phyloP scores from a whole-genome alignment of 176 grass and related monocot species.

The Rhipidocladum racemiflorum region DNA sequence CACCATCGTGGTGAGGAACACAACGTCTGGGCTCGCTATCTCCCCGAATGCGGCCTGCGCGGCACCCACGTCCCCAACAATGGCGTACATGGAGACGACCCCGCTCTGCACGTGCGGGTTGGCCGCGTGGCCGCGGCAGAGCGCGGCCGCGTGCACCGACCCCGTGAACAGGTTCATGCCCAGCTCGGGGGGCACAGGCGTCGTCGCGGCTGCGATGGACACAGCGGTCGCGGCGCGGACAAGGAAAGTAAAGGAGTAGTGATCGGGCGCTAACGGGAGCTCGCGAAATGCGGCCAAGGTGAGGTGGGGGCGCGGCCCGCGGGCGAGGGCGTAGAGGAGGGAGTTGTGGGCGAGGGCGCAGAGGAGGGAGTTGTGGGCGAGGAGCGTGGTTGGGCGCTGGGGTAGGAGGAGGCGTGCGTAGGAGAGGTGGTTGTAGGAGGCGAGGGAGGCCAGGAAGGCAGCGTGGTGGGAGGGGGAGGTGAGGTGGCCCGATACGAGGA shows the following conservation, averaged over 20 bases:
- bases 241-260: conserved; percentile 64
- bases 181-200: background rate
- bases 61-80: conserved; percentile 29
- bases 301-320: conserved; percentile 31
- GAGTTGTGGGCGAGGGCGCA: conserved; percentile 51
- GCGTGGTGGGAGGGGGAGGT: conserved; percentile 14
- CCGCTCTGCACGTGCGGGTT: conserved; percentile 68
- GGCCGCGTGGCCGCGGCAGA: conserved; percentile 44
- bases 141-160: conserved; percentile 48
- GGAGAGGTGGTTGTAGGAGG: conserved; percentile 14
- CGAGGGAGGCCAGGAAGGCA: conserved; percentile 26
- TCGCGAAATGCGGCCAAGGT: conserved; percentile 48
- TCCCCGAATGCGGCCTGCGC: conserved; percentile 42
- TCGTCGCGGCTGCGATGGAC: background rate
- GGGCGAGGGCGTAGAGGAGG: conserved; percentile 53
- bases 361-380: conserved; percentile 52
- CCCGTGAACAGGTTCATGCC: background rate
- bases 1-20: conserved; percentile 57
- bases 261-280: conserved; percentile 55
- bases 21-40: conserved; percentile 48
- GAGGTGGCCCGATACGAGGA: conserved; percentile 52
- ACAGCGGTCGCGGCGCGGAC: conserved; percentile 45
- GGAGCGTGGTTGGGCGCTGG: conserved; percentile 27
- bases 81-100: conserved; percentile 71
- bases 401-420: conserved; percentile 52